phyloP scores from a whole-genome alignment of 371 early-diverging fungal genomes.

The Mortierella sp. region DNA sequence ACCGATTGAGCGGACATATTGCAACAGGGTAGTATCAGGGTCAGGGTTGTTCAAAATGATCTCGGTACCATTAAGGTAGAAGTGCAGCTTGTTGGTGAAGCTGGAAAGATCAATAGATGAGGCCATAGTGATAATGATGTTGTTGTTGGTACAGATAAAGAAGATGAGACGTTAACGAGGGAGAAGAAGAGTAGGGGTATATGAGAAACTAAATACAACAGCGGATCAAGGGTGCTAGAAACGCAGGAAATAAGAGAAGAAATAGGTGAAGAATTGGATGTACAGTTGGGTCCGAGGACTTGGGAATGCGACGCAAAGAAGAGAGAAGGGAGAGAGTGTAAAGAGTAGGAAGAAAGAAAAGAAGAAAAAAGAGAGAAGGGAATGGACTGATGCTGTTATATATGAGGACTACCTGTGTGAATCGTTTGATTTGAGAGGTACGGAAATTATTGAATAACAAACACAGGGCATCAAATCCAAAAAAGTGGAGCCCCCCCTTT shows the following conservation, averaged over 20 bases:
- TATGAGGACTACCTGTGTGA: neutral
- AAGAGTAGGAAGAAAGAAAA: slow-evolving; percentile 2
- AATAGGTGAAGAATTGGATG: no score
- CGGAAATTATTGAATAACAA: slow-evolving; percentile 2
- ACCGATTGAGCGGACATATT: slow-evolving; percentile 75
- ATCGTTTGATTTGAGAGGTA: neutral
- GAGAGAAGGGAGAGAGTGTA: slow-evolving; percentile 10
- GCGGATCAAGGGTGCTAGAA: neutral
- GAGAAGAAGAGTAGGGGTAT: neutral
- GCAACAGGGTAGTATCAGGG: slow-evolving; percentile 72
- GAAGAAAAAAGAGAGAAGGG: slow-evolving; percentile 6
- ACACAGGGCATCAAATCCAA: neutral
- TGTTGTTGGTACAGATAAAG: neutral
- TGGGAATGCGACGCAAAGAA: neutral
- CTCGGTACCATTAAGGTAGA: slow-evolving; percentile 69
- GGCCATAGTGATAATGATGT: slow-evolving; percentile 9
- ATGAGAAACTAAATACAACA: slow-evolving; percentile 24
- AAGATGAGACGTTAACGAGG: neutral
- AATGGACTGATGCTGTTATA: neutral
- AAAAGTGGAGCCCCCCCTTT: slow-evolving; percentile 23
- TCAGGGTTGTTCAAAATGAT: slow-evolving; percentile 65
- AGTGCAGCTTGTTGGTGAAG: slow-evolving; percentile 59
- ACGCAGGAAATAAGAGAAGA: no score
- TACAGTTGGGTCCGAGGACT: neutral
- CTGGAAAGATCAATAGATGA: slow-evolving; percentile 33